Percentiles rank a stretch among this genome's conserved stretches.
Conservation (phyloP, 75 land plant species). For the Pinus tabuliformis region DNA sequence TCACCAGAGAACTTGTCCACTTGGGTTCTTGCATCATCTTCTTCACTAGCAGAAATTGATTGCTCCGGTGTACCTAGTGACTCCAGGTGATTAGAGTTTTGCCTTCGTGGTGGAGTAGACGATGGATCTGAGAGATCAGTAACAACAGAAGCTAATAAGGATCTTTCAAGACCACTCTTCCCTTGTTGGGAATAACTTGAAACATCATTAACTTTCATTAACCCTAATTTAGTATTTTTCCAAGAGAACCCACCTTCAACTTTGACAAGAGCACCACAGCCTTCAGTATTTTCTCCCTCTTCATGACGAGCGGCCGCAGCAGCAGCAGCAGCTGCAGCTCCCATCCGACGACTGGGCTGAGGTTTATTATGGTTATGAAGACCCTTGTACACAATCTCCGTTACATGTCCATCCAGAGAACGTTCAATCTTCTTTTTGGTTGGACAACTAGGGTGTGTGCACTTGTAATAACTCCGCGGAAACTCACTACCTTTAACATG, state of each 20-base stretch:
- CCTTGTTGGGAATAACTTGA: slow-evolving; percentile 10
- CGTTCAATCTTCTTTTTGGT: slow-evolving; percentile 76
- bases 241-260: slow-evolving; percentile 38
- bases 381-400: slow-evolving; percentile 71
- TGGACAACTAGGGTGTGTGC: slow-evolving; percentile 58
- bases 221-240: slow-evolving; percentile 15
- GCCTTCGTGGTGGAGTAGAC: slow-evolving; percentile 15
- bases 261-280: slow-evolving; percentile 13
- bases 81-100: slow-evolving; percentile 14
- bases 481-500: slow-evolving; percentile 72
- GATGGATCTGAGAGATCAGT: slow-evolving; percentile 39
- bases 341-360: slow-evolving; percentile 41
- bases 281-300: slow-evolving; percentile 12
- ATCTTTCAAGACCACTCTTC: slow-evolving; percentile 21
- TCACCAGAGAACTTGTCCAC: slow-evolving; percentile 22
- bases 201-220: slow-evolving; percentile 26
- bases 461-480: slow-evolving; percentile 70
- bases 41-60: slow-evolving; percentile 54
- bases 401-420: slow-evolving; percentile 65
- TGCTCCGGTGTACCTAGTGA: slow-evolving; percentile 50
- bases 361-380: slow-evolving; percentile 68
- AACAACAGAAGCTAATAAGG: slow-evolving; percentile 37
- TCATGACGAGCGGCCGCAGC: slow-evolving; percentile 16
- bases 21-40: slow-evolving; percentile 29
- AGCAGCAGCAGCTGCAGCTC: slow-evolving; percentile 21